Conservation (phyloP, 2,329 filamentous ascomycete genomes). For the Nemania sp. region DNA sequence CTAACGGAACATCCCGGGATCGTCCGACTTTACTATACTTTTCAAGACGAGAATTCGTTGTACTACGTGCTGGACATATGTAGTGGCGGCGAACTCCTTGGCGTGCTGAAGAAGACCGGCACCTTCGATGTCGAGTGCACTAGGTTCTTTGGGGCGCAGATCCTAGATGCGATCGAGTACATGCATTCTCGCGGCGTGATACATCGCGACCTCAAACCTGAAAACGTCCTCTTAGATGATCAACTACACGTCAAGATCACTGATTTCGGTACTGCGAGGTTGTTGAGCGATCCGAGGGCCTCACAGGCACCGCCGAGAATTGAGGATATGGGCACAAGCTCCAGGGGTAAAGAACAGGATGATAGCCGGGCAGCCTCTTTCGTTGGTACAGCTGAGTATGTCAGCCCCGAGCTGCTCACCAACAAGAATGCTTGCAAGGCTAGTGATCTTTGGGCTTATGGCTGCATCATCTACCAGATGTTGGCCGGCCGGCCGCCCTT, state of each 20-base stretch:
- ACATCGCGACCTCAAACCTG: conserved; percentile 93
- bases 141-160: conserved; percentile 91
- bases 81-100: conserved; percentile 86
- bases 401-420: conserved; percentile 94
- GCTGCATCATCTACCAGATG: conserved; percentile 96
- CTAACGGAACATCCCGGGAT: conserved; percentile 96
- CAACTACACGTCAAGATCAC: conserved; percentile 99
- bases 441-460: conserved; percentile 97
- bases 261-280: conserved; percentile 97
- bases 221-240: conserved; percentile 93
- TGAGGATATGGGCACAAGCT: conserved; percentile 44
- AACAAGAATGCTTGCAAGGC: conserved; percentile 98
- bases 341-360: conserved; percentile 50
- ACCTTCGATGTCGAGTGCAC: conserved; percentile 96
- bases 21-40: conserved; percentile 96
- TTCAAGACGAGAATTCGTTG: conserved; percentile 92
- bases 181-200: conserved; percentile 98
- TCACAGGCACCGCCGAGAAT: conserved; percentile 45
- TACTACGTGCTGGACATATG: conserved; percentile 97
- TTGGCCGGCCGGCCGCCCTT: conserved; percentile 95
- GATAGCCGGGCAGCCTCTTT: conserved; percentile 86
- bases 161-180: conserved; percentile 93
- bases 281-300: conserved; percentile 66
- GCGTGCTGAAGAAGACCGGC: conserved; percentile 89
- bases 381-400: conserved; percentile 96